Percentiles rank a stretch among this genome's conserved stretches.
Conservation (phyloP, 2,329 filamentous ascomycete genomes). For the Verticillium nonalfalfae region DNA sequence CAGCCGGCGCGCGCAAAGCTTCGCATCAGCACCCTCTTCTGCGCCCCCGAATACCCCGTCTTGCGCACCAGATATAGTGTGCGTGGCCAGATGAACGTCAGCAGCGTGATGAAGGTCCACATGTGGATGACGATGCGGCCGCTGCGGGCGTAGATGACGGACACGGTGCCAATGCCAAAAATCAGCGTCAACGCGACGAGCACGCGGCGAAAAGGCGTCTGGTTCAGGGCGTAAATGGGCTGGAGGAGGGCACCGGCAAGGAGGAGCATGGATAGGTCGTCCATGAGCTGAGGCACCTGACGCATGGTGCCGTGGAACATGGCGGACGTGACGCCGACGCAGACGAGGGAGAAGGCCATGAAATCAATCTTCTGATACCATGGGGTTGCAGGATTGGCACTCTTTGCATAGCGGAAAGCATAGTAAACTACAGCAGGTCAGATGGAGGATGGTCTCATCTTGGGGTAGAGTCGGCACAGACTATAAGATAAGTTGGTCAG, state of each 20-base stretch:
- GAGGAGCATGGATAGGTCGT: constrained; percentile 54
- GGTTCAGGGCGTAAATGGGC: constrained; percentile 36
- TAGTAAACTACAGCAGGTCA: constrained; percentile 26
- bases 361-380: constrained; percentile 28
- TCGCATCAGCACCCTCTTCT: constrained; percentile 18
- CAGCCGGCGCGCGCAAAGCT: constrained; percentile 19
- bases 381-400: constrained; percentile 18
- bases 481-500: constrained; percentile 30
- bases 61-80: constrained; percentile 26
- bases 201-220: constrained; percentile 24
- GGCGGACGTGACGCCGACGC: constrained; percentile 34
- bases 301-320: constrained; percentile 38
- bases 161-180: constrained; percentile 31
- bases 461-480: not conserved
- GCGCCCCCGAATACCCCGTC: constrained; percentile 19
- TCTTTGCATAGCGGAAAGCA: constrained; percentile 30
- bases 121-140: constrained; percentile 36
- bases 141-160: constrained; percentile 33
- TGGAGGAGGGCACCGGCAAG: constrained; percentile 46
- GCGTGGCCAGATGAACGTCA: constrained; percentile 24
- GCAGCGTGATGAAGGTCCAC: constrained; percentile 25
- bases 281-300: constrained; percentile 36
- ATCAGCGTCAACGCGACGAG: constrained; percentile 30
- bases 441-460: not conserved
- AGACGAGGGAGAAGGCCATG: constrained; percentile 31